These are phyloP conservation scores for Paramecium octaurelia DNA, from an alignment of 73 alveolate species.

Conservation along the genomic window DNA sequence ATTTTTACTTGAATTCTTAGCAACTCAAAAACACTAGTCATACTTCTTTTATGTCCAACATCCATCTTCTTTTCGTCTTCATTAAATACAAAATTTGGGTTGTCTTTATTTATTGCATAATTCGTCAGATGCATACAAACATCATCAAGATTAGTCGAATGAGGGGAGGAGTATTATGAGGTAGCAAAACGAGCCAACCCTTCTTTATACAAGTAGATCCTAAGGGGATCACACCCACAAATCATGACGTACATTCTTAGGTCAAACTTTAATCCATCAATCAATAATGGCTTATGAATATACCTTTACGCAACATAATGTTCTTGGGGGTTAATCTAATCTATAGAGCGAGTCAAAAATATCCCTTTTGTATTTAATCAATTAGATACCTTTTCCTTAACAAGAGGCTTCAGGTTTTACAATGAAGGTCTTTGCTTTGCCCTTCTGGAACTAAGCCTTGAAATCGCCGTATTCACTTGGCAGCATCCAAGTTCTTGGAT, in stretches of 20 bases:
- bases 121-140: slow-evolving; percentile 89
- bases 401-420: slow-evolving; percentile 85
- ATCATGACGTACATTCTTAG: slow-evolving; percentile 91
- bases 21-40: slow-evolving; percentile 49
- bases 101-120: slow-evolving; percentile 85
- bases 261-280: slow-evolving; percentile 92
- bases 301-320: slow-evolving; percentile 87
- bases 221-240: slow-evolving; percentile 91
- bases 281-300: slow-evolving; percentile 86
- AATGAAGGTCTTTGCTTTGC: slow-evolving; percentile 74
- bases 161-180: slow-evolving; percentile 78
- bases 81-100: slow-evolving; percentile 75
- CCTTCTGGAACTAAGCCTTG: slow-evolving; percentile 56
- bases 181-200: slow-evolving; percentile 98
- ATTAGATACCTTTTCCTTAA: slow-evolving; percentile 72
- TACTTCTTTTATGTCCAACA: slow-evolving; percentile 86
- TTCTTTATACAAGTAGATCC: slow-evolving; percentile 88
- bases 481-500: slow-evolving; percentile 87
- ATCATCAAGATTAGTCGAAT: slow-evolving; percentile 74
- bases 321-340: slow-evolving; percentile 70
- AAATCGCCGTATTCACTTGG: slow-evolving; percentile 83
- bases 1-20: not conserved
- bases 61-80: slow-evolving; percentile 74
- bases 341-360: slow-evolving; percentile 72
- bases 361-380: slow-evolving; percentile 53